Percentiles rank a stretch among this genome's conserved stretches.
Evolutionary conservation across 352 stramenopile species (phyloP).

Genomic region (Pythium scleroteichum): DNA sequence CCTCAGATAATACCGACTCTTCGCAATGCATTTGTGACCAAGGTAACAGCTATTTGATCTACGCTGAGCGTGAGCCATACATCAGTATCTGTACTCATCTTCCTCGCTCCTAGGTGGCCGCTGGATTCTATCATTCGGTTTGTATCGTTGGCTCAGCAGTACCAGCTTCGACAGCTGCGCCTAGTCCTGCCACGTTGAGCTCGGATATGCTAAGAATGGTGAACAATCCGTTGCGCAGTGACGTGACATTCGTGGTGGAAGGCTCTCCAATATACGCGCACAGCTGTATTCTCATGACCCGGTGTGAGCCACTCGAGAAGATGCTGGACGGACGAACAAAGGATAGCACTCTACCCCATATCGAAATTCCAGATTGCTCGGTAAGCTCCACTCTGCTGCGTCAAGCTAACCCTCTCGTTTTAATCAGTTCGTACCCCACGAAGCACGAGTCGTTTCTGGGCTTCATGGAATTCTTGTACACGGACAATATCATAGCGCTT

Average conservation of each 20-base stretch:
- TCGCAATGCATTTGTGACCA: slow-evolving; percentile 52
- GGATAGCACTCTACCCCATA: slow-evolving; percentile 67
- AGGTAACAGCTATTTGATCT: slow-evolving; percentile 34
- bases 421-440: slow-evolving; percentile 6
- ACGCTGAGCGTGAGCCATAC: too few relatives aligned
- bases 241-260: slow-evolving; percentile 86
- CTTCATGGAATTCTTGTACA: slow-evolving; percentile 90
- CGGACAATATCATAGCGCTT: slow-evolving; percentile 67
- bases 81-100: too few relatives aligned
- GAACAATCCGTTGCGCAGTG: slow-evolving; percentile 80
- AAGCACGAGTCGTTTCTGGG: slow-evolving; percentile 80
- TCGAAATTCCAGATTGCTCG: slow-evolving; percentile 73
- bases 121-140: slow-evolving; percentile 92
- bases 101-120: slow-evolving; percentile 86
- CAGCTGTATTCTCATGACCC: slow-evolving; percentile 84
- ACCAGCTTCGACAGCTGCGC: neutral
- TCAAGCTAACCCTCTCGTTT: slow-evolving; percentile 1
- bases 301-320: slow-evolving; percentile 88
- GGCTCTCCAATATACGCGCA: slow-evolving; percentile 70
- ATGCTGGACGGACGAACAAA: slow-evolving; percentile 91
- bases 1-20: slow-evolving; percentile 75
- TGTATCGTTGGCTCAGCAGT: slow-evolving; percentile 41
- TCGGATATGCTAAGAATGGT: slow-evolving; percentile 77
- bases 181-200: slow-evolving; percentile 45
- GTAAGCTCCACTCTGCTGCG: slow-evolving; percentile 32